Conservation (phyloP, 805 yeast genomes). For the Metschnikowia reukaufii region DNA sequence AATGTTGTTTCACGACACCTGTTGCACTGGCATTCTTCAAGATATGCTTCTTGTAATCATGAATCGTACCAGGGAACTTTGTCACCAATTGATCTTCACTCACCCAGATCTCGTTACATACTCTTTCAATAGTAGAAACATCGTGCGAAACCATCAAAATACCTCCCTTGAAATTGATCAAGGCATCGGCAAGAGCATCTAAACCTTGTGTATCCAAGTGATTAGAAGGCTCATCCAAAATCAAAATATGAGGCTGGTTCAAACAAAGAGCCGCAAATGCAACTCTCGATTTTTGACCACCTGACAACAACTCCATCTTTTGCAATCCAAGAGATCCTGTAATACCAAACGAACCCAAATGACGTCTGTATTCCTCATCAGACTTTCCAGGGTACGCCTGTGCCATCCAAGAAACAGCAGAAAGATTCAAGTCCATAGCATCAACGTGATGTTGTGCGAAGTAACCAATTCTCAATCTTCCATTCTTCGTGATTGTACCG, state of each 20-base stretch:
- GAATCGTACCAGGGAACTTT: slow-evolving; percentile 78
- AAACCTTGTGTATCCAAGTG: slow-evolving; percentile 98
- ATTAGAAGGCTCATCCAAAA: slow-evolving; percentile 96
- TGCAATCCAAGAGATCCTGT: slow-evolving; percentile 93
- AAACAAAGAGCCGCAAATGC: slow-evolving; percentile 96
- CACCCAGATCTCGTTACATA: slow-evolving; percentile 94
- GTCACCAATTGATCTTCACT: slow-evolving; percentile 82
- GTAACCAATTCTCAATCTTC: slow-evolving; percentile 89
- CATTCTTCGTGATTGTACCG: slow-evolving; percentile 80
- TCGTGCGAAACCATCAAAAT: slow-evolving; percentile 98
- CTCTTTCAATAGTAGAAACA: slow-evolving; percentile 83
- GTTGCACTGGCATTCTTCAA: slow-evolving; percentile 71
- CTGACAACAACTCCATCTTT: slow-evolving; percentile 84
- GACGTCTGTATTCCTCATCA: slow-evolving; percentile 96
- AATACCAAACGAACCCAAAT: slow-evolving; percentile 94
- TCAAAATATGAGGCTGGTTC: slow-evolving; percentile 83
- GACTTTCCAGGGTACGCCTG: slow-evolving; percentile 85
- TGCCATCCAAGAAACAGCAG: slow-evolving; percentile 95
- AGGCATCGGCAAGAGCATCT: slow-evolving; percentile 91
- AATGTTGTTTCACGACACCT: slow-evolving; percentile 92
- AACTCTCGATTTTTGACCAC: slow-evolving; percentile 98
- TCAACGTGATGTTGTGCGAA: slow-evolving; percentile 99
- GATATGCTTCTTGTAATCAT: slow-evolving; percentile 87
- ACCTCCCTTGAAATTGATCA: slow-evolving; percentile 89
- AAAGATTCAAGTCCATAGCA: slow-evolving; percentile 82